These are phyloP conservation scores for Rhazya stricta DNA, from an alignment of 257 asterid species.

Conservation along the genomic window DNA sequence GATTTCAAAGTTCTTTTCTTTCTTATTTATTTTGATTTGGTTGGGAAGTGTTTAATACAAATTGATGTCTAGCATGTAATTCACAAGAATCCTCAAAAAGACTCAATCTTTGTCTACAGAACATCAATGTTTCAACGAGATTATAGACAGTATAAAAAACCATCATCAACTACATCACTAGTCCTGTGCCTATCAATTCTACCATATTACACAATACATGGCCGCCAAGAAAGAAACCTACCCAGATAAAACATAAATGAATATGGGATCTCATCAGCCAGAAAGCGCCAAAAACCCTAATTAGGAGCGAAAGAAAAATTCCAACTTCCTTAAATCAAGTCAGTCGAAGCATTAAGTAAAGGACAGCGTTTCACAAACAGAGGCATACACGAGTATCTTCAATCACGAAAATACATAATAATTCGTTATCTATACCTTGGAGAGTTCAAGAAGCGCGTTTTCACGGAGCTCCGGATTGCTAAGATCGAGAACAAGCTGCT, in stretches of 20 bases:
- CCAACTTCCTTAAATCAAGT: neutral
- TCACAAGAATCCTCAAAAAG: neutral
- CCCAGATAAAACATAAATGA: neutral
- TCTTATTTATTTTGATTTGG: neutral
- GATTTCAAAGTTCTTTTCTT: neutral
- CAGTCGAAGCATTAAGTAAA: neutral
- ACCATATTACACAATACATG: neutral
- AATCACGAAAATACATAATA: neutral
- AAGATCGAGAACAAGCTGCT: conserved; percentile 86
- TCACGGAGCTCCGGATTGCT: conserved; percentile 89
- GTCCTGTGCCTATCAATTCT: too few species aligned
- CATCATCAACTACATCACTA: neutral
- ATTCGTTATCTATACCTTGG: conserved; percentile 47
- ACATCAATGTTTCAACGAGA: neutral
- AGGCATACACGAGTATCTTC: neutral
- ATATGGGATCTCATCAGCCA: neutral
- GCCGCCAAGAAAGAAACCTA: neutral
- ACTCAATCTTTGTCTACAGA: neutral
- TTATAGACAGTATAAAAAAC: neutral
- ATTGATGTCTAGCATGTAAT: neutral
- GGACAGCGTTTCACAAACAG: neutral
- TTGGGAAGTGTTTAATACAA: neutral
- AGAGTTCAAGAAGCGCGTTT: conserved; percentile 84
- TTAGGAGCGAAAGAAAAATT: neutral
- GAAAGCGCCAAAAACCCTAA: neutral